Evolutionary conservation across 1,139 yeast genomes (phyloP), one percentile per base, ranked within the genome.

Genomic region (Geotrichum reessii): DNA sequence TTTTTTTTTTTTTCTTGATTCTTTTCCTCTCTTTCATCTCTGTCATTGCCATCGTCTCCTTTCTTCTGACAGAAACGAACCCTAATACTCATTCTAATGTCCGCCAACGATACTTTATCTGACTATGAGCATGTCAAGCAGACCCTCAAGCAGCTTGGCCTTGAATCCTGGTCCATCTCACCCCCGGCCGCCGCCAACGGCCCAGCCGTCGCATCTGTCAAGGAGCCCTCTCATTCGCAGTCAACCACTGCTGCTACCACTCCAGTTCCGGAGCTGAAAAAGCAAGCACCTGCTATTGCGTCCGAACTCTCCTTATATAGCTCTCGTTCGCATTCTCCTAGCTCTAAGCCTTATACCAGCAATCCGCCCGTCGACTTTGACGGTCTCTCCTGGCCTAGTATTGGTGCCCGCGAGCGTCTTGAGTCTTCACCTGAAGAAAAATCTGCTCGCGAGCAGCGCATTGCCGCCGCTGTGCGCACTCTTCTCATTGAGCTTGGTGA

Each of bases 381-480:
- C 72, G 97, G 97, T 0, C 79, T 91, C 55, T 89, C 96, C 46
- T 91, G 97, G 97, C 98, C 98, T 24, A 85, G 93, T 24, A 69
- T 78, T n/a, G 98, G 98, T 5, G 93, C 98, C 6, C 77, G 96
- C 60, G 73, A 73, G 28, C 78, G 98, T 57, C 79, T 88, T 21
- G 90, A 85, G 58, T 83, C 85, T 61, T 82, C 84, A 2, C 76
- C 79, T 3, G 85, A 80, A 52, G 89, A 86, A 64, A 82, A 85
- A 14, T 70, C 73, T 53, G 75, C 73, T 2, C 80, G 97, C 59
- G 90, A 88, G 66, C 66, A 73, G 53, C 81, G 96, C 62, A 92
- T 93, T 61, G 92, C 97, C 3, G 83, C 71, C 33, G 97, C 98
- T 0, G 96, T 93, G 3, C 83, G 83, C 67, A 85, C 92, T 3